Percentiles rank a stretch among this genome's conserved stretches.
These are phyloP conservation scores for Cadophora sp. DNA, from an alignment of 2,329 filamentous ascomycete species.

Conservation along the genomic window DNA sequence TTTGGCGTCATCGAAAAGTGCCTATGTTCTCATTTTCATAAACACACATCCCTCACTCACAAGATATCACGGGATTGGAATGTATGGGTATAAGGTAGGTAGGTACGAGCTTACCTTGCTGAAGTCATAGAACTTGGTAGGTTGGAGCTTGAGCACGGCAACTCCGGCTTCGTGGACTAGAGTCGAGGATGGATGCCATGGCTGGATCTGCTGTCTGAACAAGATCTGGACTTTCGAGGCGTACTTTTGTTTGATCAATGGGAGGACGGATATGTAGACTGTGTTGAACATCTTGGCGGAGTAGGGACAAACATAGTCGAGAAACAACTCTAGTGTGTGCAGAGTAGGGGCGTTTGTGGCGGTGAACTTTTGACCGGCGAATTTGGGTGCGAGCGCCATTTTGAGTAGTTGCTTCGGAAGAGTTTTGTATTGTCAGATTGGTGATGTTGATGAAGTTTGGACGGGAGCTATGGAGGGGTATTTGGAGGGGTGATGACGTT, in stretches of 20 bases:
- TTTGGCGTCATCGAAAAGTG: conserved; percentile 67
- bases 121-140: conserved; percentile 80
- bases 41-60: neutral
- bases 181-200: conserved; percentile 90
- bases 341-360: conserved; percentile 51
- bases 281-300: conserved; percentile 76
- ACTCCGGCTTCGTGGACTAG: conserved; percentile 83
- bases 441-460: neutral
- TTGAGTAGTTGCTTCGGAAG: conserved; percentile 9
- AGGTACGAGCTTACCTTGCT: conserved; percentile 50
- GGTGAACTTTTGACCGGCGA: conserved; percentile 72
- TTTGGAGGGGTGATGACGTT: neutral
- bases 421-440: neutral
- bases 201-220: conserved; percentile 91
- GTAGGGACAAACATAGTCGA: conserved; percentile 92
- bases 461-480: neutral
- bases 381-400: conserved; percentile 81
- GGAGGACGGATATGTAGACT: conserved; percentile 69
- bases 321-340: conserved; percentile 71
- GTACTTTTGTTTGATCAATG: conserved; percentile 68
- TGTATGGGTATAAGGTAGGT: neutral
- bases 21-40: conserved; percentile 21
- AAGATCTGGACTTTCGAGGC: conserved; percentile 70
- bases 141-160: conserved; percentile 75
- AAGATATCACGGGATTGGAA: neutral